A percentile compares a stretch with the other conserved stretches of the same genome.
Conservation (phyloP, 805 yeast species). For the Tetrapisispora namnaoensis region DNA sequence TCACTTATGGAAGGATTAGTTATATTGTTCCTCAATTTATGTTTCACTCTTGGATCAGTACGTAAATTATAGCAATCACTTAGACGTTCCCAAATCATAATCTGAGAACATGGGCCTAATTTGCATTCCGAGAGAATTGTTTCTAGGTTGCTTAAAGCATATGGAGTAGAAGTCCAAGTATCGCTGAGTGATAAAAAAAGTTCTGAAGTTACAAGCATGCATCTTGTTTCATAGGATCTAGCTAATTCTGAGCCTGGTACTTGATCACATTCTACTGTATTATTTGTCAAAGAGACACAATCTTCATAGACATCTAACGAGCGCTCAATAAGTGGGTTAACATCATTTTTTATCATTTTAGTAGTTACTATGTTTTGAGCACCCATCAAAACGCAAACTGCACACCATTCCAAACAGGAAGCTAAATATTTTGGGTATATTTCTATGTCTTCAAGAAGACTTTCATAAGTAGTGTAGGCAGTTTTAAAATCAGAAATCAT, state of each 20-base stretch:
- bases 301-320: constrained; percentile 28
- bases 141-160: constrained; percentile 36
- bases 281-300: constrained; percentile 10
- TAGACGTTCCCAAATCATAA: constrained; percentile 44
- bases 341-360: constrained; percentile 35
- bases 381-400: constrained; percentile 58
- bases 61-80: constrained; percentile 41
- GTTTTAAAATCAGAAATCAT: constrained; percentile 83
- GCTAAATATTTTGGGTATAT: constrained; percentile 44
- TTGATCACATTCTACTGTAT: constrained; percentile 34
- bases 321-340: constrained; percentile 32
- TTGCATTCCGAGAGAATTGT: constrained; percentile 39
- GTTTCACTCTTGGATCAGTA: constrained; percentile 31
- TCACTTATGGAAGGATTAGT: background rate
- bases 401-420: constrained; percentile 81
- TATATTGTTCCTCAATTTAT: background rate
- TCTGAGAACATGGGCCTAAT: constrained; percentile 38
- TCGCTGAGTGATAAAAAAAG: constrained; percentile 41
- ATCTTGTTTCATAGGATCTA: constrained; percentile 56
- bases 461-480: constrained; percentile 76
- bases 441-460: constrained; percentile 65
- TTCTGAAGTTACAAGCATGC: constrained; percentile 60
- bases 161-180: constrained; percentile 35
- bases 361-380: constrained; percentile 34
- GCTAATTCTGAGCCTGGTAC: constrained; percentile 32